Percentiles rank a stretch among this genome's conserved stretches.
Evolutionary conservation across 352 stramenopile species (phyloP).

Genomic region (Globisporangium echinulatum): DNA sequence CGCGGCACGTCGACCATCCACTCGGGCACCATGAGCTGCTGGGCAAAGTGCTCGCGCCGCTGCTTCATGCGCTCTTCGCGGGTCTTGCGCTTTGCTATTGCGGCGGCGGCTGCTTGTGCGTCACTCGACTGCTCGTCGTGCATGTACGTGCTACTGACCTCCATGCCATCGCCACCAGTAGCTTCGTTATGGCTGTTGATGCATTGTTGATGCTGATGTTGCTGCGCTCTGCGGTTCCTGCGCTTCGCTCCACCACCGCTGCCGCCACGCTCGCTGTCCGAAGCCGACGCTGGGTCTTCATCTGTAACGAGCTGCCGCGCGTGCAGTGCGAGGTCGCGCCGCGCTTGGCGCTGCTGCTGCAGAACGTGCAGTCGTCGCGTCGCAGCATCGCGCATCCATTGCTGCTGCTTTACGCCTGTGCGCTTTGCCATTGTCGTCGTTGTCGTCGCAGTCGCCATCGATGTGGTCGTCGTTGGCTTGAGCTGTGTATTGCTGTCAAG

Average conservation of each 20-base stretch:
- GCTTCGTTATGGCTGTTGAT: neutral
- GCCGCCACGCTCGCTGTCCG: conserved; percentile 15
- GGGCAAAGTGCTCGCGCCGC: conserved; percentile 64
- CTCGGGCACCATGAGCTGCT: conserved; percentile 84
- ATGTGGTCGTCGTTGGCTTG: neutral
- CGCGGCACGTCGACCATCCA: conserved; percentile 86
- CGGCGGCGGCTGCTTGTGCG: conserved; percentile 20
- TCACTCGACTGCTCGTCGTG: conserved; percentile 10
- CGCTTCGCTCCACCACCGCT: conserved; percentile 1
- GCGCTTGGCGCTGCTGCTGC: conserved; percentile 63
- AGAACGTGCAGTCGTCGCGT: conserved; percentile 50
- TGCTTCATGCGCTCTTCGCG: conserved; percentile 74
- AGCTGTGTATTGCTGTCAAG: neutral
- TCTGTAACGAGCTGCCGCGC: conserved; percentile 49
- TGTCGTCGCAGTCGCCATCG: neutral
- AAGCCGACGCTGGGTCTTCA: conserved; percentile 20
- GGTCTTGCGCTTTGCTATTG: conserved; percentile 43
- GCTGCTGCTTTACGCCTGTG: conserved; percentile 55
- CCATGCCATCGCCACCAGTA: conserved; percentile 13
- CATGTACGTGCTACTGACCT: conserved; percentile 13
- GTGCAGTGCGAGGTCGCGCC: conserved; percentile 74
- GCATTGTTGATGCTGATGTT: neutral
- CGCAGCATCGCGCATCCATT: conserved; percentile 56
- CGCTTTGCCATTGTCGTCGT: conserved; percentile 26
- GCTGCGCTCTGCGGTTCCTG: conserved; percentile 11